Evolutionary conservation across 148 eudicot genomes (phyloP).

Genomic region (Bassia scoparia): DNA sequence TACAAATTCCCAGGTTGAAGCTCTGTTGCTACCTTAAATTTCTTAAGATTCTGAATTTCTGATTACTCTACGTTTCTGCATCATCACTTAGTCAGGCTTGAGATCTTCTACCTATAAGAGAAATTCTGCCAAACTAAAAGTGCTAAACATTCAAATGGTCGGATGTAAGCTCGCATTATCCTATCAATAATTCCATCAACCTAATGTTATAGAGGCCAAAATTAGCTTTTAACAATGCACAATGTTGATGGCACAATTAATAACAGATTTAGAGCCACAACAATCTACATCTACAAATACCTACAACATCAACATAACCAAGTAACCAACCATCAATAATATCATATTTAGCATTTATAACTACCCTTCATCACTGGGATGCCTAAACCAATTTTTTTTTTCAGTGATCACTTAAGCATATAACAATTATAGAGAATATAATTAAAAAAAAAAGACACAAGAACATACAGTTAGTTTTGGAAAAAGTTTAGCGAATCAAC

Average conservation of each 20-base stretch:
- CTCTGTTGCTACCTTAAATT: too few species aligned
- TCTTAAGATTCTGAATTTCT: too few species aligned
- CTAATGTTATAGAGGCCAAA: not conserved
- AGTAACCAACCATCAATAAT: not conserved
- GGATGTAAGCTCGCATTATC: too few species aligned
- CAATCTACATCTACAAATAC: not conserved
- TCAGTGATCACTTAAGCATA: not conserved
- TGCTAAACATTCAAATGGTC: too few species aligned
- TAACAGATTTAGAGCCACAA: not conserved
- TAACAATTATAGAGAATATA: not conserved
- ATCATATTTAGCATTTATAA: not conserved
- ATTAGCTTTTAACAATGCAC: not conserved
- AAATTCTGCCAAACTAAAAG: too few species aligned
- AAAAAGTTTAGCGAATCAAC: conserved; percentile 72
- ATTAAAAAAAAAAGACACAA: not conserved
- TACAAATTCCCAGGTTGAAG: too few species aligned
- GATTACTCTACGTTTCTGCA: too few species aligned
- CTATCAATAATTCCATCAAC: not conserved
- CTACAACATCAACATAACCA: too few species aligned
- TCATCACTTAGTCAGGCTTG: too few species aligned
- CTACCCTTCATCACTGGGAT: not conserved
- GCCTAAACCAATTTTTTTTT: not conserved
- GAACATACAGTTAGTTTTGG: conserved; percentile 60
- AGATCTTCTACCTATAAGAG: too few species aligned
- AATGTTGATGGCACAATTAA: not conserved